A percentile compares a stretch with the other conserved stretches of the same genome.
Evolutionary conservation across 208 protist species (phyloP).

Genomic region (Crithidia expoeki): DNA sequence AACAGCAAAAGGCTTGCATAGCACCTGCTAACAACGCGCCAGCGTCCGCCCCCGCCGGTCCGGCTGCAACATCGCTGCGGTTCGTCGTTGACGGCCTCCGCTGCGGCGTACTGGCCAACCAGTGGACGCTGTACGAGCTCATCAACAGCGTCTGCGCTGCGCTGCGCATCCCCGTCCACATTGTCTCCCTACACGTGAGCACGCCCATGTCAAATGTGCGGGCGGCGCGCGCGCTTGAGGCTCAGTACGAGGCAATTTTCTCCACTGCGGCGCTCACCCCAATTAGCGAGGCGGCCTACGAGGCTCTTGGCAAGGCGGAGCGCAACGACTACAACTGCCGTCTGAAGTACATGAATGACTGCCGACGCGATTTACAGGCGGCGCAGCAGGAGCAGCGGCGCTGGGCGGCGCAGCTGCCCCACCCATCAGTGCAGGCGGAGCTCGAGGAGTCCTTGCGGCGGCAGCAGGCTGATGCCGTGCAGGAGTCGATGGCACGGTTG

Average conservation of each 20-base stretch:
- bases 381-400: slow-evolving; percentile 26
- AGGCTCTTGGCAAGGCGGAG: slow-evolving; percentile 44
- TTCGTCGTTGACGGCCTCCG: slow-evolving; percentile 79
- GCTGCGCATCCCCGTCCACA: slow-evolving; percentile 39
- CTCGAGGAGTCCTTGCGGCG: slow-evolving; percentile 22
- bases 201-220: slow-evolving; percentile 67
- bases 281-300: slow-evolving; percentile 80
- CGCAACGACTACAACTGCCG: slow-evolving; percentile 74
- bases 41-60: not conserved
- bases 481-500: slow-evolving; percentile 21
- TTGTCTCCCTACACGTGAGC: slow-evolving; percentile 72
- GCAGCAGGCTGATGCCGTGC: slow-evolving; percentile 19
- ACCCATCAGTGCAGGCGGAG: slow-evolving; percentile 29
- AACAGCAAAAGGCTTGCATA: not conserved
- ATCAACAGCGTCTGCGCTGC: slow-evolving; percentile 44
- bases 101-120: slow-evolving; percentile 59
- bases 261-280: slow-evolving; percentile 46
- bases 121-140: slow-evolving; percentile 50
- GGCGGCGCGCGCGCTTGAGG: slow-evolving; percentile 37
- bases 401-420: slow-evolving; percentile 29
- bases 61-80: not conserved
- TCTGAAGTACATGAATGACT: slow-evolving; percentile 84
- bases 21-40: not conserved
- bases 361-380: slow-evolving; percentile 56
- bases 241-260: slow-evolving; percentile 39